Evolutionary conservation across 140 eudicot species (phyloP).

Genomic region (Cichorium intybus): DNA sequence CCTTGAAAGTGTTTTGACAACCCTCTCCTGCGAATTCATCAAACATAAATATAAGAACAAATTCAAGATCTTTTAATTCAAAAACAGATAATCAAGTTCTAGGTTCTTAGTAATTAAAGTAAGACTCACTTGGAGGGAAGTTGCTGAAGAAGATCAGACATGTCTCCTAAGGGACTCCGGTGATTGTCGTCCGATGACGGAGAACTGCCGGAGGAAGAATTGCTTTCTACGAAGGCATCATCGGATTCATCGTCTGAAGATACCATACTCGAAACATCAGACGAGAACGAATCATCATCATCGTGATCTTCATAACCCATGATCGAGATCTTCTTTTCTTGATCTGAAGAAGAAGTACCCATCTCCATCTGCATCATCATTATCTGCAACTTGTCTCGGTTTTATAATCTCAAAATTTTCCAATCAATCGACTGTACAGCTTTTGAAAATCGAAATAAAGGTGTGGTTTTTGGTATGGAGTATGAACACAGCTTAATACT

Average conservation of each 20-base stretch:
- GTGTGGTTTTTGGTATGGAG: background rate
- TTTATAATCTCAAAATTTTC: constrained; percentile 3
- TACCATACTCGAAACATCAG: constrained; percentile 33
- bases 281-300: constrained; percentile 23
- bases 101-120: background rate
- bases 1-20: constrained; percentile 68
- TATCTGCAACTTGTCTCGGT: background rate
- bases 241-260: constrained; percentile 42
- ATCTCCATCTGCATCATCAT: constrained; percentile 23
- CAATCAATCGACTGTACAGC: background rate
- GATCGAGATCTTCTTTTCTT: constrained; percentile 35
- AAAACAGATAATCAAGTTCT: background rate
- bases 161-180: constrained; percentile 37
- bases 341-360: constrained; percentile 41
- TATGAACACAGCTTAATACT: background rate
- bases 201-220: constrained; percentile 19
- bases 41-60: constrained; percentile 14
- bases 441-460: constrained; percentile 14
- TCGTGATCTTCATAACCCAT: constrained; percentile 31
- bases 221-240: constrained; percentile 24
- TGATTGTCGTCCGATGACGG: background rate
- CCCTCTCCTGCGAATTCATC: constrained; percentile 46
- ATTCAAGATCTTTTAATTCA: constrained; percentile 1
- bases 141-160: constrained; percentile 67
- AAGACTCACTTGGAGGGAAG: constrained; percentile 70